phyloP scores from a whole-genome alignment of 2,329 filamentous ascomycete species.

The Sporothrix variecibatus region DNA sequence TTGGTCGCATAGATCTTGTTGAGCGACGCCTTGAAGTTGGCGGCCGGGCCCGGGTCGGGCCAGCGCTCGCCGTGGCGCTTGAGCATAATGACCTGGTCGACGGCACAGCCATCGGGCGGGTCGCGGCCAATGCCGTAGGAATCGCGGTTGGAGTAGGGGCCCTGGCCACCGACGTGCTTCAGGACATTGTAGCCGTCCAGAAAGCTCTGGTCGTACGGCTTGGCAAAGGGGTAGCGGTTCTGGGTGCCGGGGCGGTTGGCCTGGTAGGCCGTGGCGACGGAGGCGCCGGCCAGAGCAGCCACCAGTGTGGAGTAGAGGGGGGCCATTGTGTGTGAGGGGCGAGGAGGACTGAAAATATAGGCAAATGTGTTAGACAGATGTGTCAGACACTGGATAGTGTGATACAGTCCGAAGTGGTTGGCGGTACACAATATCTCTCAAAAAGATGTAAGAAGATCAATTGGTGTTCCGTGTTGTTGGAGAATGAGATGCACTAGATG shows the following conservation, averaged over 20 bases:
- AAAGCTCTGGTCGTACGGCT: conserved; percentile 27
- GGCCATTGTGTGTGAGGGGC: neutral
- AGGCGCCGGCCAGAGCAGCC: conserved; percentile 1
- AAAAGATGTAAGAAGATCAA: neutral
- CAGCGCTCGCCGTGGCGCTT: conserved; percentile 64
- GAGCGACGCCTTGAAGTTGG: conserved; percentile 22
- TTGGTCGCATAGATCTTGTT: conserved; percentile 24
- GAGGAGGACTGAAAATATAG: neutral
- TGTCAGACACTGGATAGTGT: neutral
- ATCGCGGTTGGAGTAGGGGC: conserved; percentile 29
- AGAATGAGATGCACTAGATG: neutral
- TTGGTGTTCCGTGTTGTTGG: neutral
- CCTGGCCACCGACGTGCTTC: conserved; percentile 29
- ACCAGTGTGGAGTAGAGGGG: neutral
- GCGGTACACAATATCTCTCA: neutral
- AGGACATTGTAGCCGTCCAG: conserved; percentile 28
- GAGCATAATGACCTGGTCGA: conserved; percentile 63
- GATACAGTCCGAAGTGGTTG: neutral
- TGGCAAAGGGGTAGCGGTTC: conserved; percentile 21
- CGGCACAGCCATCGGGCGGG: conserved; percentile 56
- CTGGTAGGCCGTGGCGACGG: conserved; percentile 22
- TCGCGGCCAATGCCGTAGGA: conserved; percentile 52
- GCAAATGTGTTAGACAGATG: neutral
- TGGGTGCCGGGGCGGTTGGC: conserved; percentile 27
- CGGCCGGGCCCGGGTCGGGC: conserved; percentile 56